A percentile compares a stretch with the other conserved stretches of the same genome.
These are phyloP conservation scores for Talaromyces sp. DNA, from an alignment of 2,329 filamentous ascomycete genomes.

Conservation along the genomic window DNA sequence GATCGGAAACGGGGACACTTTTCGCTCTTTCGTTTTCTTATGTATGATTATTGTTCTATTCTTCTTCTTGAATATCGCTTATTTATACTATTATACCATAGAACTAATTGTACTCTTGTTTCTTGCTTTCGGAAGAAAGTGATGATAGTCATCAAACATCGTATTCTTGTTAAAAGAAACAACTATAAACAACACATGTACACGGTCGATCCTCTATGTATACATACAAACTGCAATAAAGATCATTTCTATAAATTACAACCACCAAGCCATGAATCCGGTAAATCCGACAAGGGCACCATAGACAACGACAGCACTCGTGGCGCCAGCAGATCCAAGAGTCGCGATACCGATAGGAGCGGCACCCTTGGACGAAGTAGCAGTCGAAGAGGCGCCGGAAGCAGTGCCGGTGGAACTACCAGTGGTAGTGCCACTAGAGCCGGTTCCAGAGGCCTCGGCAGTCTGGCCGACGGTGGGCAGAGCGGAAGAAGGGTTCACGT, in stretches of 20 bases:
- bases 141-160: background rate
- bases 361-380: conserved; percentile 16
- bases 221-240: background rate
- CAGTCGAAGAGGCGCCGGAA: conserved; percentile 15
- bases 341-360: conserved; percentile 8
- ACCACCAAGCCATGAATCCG: conserved; percentile 18
- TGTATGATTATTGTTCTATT: conserved; percentile 6
- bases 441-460: conserved; percentile 1
- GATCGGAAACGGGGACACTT: background rate
- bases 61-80: background rate
- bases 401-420: conserved; percentile 13
- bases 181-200: background rate
- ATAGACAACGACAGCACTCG: conserved; percentile 5
- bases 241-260: conserved; percentile 9
- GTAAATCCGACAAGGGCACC: conserved; percentile 16
- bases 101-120: background rate
- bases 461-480: conserved; percentile 65
- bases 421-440: conserved; percentile 3
- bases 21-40: conserved; percentile 4
- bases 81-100: conserved; percentile 3
- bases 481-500: conserved; percentile 64
- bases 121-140: background rate
- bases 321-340: conserved; percentile 10
- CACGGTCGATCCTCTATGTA: background rate
- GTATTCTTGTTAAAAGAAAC: background rate